Base-by-base conservation (phyloP, 306 rosid genomes). In the Acacia melanoxylon region DNA sequence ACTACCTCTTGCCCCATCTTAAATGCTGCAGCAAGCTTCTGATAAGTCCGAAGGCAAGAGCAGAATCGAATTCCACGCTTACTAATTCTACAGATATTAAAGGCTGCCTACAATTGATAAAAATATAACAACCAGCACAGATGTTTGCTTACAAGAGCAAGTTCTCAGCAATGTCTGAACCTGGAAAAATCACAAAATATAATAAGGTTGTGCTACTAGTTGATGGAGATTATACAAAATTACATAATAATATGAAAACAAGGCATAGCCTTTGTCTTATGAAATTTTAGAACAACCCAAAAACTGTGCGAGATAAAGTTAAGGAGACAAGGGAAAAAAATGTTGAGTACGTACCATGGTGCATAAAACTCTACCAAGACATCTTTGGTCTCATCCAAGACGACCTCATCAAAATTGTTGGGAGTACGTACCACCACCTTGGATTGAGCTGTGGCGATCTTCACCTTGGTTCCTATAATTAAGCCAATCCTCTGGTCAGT, bases 361-460 rank as follows among this genome's bases (percentile, higher is more conserved):
- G 98, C 99, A 87, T 96, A 96, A 85, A 93, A 96, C 92, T 96
- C 98, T 79, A 96, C 97, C 89, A 96, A 80, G 46, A 90, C 97
- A 85, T 96, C 99, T 74, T 92, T 96, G 85, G 87, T 92, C 81
- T 83, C 88, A 76, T 95, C 95, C 87, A 91, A 74, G 83, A 92
- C 95, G 80, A 93, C 68, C 80, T 93, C 97, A 67, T 90, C 82
- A 79, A 96, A 96, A 70, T 85, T 93, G 75, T 91, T 96, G 48
- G 87, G 37, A 6, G 94, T 77, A 40, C 91, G 94, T 74, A 92
- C 92, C 72, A 88, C 90, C 35, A 96, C 98, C 61, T 66, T 82
- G 82, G 97, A 90, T 68, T 97, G 94, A 84, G 77, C 82, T 31
- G 92, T 52, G 68, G 98, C 91, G 77, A 96, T 84, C 90, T 96